Conservation (phyloP, 805 yeast genomes). For the Candida andamanensis region DNA sequence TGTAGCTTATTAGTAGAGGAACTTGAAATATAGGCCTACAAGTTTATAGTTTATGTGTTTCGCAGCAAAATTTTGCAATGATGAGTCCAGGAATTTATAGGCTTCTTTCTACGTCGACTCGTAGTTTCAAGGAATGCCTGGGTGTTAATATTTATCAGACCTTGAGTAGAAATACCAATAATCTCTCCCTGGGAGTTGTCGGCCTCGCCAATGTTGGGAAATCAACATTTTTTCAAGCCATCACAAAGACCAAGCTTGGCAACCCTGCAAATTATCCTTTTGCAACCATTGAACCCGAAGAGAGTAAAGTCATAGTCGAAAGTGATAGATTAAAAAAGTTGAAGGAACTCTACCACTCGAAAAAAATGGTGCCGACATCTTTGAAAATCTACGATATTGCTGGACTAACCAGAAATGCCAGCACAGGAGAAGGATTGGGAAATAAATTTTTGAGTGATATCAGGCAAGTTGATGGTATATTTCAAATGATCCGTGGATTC, state of each 20-base stretch:
- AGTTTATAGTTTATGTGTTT: too few relatives aligned
- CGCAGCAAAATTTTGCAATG: too few relatives aligned
- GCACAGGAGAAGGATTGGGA: slow-evolving; percentile 68
- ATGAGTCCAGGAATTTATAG: too few relatives aligned
- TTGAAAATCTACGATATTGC: slow-evolving; percentile 65
- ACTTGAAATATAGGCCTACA: too few relatives aligned
- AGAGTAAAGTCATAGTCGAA: slow-evolving; percentile 52
- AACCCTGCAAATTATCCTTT: slow-evolving; percentile 60
- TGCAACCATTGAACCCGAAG: slow-evolving; percentile 74
- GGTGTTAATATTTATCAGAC: slow-evolving; percentile 8
- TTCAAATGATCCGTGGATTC: slow-evolving; percentile 64
- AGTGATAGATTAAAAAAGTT: slow-evolving; percentile 46
- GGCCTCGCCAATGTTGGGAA: slow-evolving; percentile 63
- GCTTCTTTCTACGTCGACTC: too few relatives aligned
- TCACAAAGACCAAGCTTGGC: slow-evolving; percentile 54
- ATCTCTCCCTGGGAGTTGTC: slow-evolving; percentile 38
- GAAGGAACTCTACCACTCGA: slow-evolving; percentile 43
- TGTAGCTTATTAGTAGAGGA: too few relatives aligned
- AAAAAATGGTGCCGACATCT: slow-evolving; percentile 47
- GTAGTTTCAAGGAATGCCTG: too few relatives aligned
- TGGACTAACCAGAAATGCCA: slow-evolving; percentile 60
- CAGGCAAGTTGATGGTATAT: slow-evolving; percentile 66
- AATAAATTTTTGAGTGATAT: slow-evolving; percentile 66
- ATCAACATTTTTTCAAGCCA: slow-evolving; percentile 45
- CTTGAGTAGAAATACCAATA: slow-evolving; percentile 33